A percentile compares a stretch with the other conserved stretches of the same genome.
phyloP scores from a whole-genome alignment of 345 rosid genomes.

The Syzygium jambos region DNA sequence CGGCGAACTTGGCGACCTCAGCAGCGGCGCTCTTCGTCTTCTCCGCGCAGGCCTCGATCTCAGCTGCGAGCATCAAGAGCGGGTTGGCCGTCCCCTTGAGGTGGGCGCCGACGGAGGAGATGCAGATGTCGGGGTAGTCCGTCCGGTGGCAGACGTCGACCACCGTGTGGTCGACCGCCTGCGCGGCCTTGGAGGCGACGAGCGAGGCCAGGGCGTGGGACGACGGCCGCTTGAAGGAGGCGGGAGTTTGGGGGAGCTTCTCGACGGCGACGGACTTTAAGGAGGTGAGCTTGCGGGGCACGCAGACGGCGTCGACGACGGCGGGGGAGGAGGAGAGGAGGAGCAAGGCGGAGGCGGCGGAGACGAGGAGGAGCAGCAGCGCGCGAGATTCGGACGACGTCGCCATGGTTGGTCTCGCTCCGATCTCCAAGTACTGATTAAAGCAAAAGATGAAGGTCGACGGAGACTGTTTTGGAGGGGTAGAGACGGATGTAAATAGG shows the following conservation, averaged over 20 bases:
- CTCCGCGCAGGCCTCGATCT: not conserved
- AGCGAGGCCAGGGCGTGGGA: not conserved
- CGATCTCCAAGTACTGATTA: not conserved
- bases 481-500: not conserved
- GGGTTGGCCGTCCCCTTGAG: not conserved
- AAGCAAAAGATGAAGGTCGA: not conserved
- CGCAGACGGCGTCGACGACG: not conserved
- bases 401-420: not conserved
- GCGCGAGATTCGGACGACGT: not conserved
- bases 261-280: not conserved
- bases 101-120: not conserved
- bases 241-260: not conserved
- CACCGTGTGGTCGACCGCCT: not conserved
- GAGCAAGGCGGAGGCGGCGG: not conserved
- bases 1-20: not conserved
- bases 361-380: not conserved
- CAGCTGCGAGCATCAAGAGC: not conserved
- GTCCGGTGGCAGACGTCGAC: slow-evolving; percentile 1
- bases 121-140: not conserved
- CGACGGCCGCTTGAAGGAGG: not conserved
- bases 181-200: not conserved
- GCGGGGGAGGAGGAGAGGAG: not conserved
- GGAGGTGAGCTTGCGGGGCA: not conserved
- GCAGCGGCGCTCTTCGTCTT: not conserved
- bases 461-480: not conserved